Percentiles rank a stretch among this genome's conserved stretches.
Conservation (phyloP, 2,329 filamentous ascomycete genomes). For the Fusarium solani-melongenae region DNA sequence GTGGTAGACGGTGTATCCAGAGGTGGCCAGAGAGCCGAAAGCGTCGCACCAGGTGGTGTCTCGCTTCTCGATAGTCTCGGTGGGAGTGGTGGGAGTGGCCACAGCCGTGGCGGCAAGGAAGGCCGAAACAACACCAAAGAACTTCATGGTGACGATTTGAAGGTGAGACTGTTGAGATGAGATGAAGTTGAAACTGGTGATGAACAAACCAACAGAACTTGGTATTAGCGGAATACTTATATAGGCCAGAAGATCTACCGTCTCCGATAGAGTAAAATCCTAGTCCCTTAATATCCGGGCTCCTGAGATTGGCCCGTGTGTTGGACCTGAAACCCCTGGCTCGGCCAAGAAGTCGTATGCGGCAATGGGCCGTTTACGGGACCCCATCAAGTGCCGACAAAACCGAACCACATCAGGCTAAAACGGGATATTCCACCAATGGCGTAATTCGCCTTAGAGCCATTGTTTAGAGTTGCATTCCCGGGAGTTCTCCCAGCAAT, state of each 20-base stretch:
- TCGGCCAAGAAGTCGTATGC: constrained; percentile 17
- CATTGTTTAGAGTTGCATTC: neutral
- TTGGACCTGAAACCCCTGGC: constrained; percentile 23
- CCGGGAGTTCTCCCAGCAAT: constrained; percentile 29
- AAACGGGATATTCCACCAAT: constrained; percentile 22
- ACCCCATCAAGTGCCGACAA: constrained; percentile 25
- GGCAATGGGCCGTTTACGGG: constrained; percentile 6
- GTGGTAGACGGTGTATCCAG: constrained; percentile 62
- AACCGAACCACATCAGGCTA: constrained; percentile 10
- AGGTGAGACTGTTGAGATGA: neutral
- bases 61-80: constrained; percentile 48
- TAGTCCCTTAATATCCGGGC: neutral
- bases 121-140: constrained; percentile 39
- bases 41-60: constrained; percentile 52
- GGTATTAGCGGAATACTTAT: constrained; percentile 9
- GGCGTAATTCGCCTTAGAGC: neutral
- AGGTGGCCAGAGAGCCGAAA: constrained; percentile 50
- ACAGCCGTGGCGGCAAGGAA: constrained; percentile 44
- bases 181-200: neutral
- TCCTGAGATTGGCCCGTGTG: constrained; percentile 6
- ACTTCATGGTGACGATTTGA: constrained; percentile 34
- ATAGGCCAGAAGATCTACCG: neutral
- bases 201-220: neutral
- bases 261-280: neutral
- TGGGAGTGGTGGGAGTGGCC: constrained; percentile 43